Evolutionary conservation across 176 grass and related monocot genomes (phyloP).

Genomic region (Rhynchospora breviuscula): DNA sequence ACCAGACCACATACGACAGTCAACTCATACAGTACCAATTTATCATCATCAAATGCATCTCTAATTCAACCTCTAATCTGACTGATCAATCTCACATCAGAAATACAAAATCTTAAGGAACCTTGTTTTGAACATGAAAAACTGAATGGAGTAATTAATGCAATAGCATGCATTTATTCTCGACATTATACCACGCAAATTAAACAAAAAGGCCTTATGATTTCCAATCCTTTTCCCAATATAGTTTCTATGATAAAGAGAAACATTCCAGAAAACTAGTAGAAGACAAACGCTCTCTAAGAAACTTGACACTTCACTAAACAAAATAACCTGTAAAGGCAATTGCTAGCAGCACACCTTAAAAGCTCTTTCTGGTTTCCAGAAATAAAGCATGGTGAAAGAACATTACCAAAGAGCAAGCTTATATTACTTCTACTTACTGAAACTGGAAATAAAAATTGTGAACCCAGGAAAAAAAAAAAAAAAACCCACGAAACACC

Average conservation of each 20-base stretch:
- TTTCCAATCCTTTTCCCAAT: neutral
- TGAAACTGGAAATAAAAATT: neutral
- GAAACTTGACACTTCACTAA: neutral
- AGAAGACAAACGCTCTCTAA: neutral
- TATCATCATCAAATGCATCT: neutral
- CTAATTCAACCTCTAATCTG: neutral
- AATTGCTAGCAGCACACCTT: neutral
- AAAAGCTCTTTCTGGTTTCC: neutral
- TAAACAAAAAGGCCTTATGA: neutral
- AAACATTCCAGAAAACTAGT: neutral
- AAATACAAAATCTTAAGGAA: neutral
- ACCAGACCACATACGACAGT: neutral
- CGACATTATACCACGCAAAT: neutral
- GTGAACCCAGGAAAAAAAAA: too few relatives aligned
- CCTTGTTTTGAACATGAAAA: neutral
- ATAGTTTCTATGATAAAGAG: neutral
- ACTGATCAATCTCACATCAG: constrained; percentile 6
- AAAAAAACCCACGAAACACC: too few relatives aligned
- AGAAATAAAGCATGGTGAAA: neutral
- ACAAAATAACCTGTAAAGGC: neutral
- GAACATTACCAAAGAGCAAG: neutral
- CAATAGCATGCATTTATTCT: constrained; percentile 13
- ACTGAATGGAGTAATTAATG: neutral
- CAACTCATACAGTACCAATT: neutral
- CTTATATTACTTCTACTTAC: neutral